A percentile compares a stretch with the other conserved stretches of the same genome.
Conservation (phyloP, 1,139 yeast species). For the Candida albicans region DNA sequence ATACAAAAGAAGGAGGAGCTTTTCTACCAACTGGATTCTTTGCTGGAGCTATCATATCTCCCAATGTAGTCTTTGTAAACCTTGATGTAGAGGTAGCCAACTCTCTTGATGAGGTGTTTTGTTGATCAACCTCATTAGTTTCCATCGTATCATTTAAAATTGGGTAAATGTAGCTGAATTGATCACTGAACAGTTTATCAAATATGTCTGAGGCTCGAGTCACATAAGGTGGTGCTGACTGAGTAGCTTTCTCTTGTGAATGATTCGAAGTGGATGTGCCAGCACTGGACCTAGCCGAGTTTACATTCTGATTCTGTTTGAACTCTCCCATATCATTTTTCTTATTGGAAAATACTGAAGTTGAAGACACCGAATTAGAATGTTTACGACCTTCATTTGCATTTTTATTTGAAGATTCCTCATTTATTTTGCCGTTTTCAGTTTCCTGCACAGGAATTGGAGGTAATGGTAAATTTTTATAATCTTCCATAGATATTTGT, state of each 20-base stretch:
- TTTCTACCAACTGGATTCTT: constrained; percentile 9
- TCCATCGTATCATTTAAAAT: constrained; percentile 9
- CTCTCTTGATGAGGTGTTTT: constrained; percentile 12
- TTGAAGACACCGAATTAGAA: background rate
- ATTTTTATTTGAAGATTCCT: too few relatives aligned
- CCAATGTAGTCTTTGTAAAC: constrained; percentile 11
- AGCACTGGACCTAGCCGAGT: background rate
- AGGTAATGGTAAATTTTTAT: constrained; percentile 31
- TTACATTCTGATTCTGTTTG: constrained; percentile 1
- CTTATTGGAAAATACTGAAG: background rate
- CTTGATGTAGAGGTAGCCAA: constrained; percentile 8
- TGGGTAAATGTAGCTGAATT: constrained; percentile 14
- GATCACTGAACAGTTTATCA: constrained; percentile 15
- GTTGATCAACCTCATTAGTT: constrained; percentile 21
- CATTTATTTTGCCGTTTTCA: background rate
- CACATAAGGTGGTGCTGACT: background rate
- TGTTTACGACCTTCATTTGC: background rate
- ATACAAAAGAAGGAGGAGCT: constrained; percentile 10
- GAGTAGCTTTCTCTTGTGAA: background rate
- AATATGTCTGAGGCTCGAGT: constrained; percentile 7
- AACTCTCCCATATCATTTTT: constrained; percentile 2
- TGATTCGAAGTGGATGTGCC: background rate
- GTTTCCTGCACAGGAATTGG: constrained; percentile 23
- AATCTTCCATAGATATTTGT: constrained; percentile 19
- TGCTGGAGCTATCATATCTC: constrained; percentile 8